Evolutionary conservation across 331 rosid genomes (phyloP), one percentile per base, ranked within the genome.

Genomic region (Cydonia oblonga): DNA sequence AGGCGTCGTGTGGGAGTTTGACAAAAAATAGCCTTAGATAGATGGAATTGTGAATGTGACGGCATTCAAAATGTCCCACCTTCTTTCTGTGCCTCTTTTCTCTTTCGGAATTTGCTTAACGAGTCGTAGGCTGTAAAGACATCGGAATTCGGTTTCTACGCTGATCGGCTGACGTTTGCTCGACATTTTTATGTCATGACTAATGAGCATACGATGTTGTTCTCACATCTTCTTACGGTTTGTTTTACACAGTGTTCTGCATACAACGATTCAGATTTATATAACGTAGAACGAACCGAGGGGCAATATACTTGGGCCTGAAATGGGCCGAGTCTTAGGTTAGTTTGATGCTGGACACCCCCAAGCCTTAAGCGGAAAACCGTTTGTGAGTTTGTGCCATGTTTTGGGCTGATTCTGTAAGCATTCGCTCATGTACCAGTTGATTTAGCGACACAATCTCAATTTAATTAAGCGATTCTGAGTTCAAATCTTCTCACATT

Each of bases 1-100:
- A 81, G 96, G 92, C n/a, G 72, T 87, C 30, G 76, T 90, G 76
- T 90, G 96, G 92, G 96, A 88, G 78, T 90, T 90, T 26, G 93
- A 84, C 81, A 83, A 86, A 76, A 88, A 69, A 57, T 40, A 40
- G 25, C 38, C 75, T 38, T 8, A 29, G 42, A 18, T 14, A 1
- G 35, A 15, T 9, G 66, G 23, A 62, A 22, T 62, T 62, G 42
- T 18, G 13, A 28, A 29, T 61, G 66, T 16, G 22, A 9, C 32
- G 66, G 23, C 40, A 8, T 16, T 28, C 2, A 35, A 61, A 26
- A 24, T 14, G 18, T 6, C 19, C 9, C n/a, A 1, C 12, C 35
- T 59, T 6, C 33, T 1, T 22, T 25, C 18, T 14, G 33, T 59
- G n/a, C 64, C 10, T 24, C 35, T 13, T 22, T 22, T 6, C 64